A percentile compares a stretch with the other conserved stretches of the same genome.
Conservation (phyloP, 202 grass and related monocot species). For the Schoenoplectus triqueter region DNA sequence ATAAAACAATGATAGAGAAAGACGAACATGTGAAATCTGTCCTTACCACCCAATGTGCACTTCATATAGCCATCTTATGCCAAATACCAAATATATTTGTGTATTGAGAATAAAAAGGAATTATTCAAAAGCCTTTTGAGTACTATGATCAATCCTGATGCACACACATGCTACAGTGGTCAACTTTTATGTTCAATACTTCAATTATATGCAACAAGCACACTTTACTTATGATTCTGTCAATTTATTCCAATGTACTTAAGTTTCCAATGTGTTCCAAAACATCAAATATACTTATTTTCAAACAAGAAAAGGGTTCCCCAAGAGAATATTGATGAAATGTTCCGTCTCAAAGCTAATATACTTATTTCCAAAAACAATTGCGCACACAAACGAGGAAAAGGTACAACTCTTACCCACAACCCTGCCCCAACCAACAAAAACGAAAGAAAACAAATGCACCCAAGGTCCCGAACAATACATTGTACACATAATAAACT, state of each 20-base stretch:
- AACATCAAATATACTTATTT: background rate
- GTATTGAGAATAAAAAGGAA: background rate
- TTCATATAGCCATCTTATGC: background rate
- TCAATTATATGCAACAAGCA: background rate
- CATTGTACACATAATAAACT: background rate
- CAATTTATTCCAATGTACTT: background rate
- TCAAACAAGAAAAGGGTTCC: background rate
- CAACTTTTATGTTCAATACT: background rate
- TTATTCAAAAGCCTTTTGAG: background rate
- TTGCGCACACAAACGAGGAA: background rate
- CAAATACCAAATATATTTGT: slow-evolving; percentile 16
- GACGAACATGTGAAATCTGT: background rate
- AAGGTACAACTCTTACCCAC: background rate
- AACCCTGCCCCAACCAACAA: background rate
- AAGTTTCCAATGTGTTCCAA: background rate
- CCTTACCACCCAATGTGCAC: background rate
- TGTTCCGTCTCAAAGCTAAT: background rate
- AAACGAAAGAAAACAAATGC: background rate
- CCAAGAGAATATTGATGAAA: background rate
- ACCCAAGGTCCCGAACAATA: background rate
- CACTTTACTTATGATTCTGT: background rate
- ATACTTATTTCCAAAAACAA: background rate
- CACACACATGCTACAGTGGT: background rate
- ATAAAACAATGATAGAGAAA: background rate
- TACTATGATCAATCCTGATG: background rate